Percentiles rank a stretch among this genome's conserved stretches.
These are phyloP conservation scores for Eremomyces bilateralis DNA, from an alignment of 495 filamentous ascomycete species.

Conservation along the genomic window DNA sequence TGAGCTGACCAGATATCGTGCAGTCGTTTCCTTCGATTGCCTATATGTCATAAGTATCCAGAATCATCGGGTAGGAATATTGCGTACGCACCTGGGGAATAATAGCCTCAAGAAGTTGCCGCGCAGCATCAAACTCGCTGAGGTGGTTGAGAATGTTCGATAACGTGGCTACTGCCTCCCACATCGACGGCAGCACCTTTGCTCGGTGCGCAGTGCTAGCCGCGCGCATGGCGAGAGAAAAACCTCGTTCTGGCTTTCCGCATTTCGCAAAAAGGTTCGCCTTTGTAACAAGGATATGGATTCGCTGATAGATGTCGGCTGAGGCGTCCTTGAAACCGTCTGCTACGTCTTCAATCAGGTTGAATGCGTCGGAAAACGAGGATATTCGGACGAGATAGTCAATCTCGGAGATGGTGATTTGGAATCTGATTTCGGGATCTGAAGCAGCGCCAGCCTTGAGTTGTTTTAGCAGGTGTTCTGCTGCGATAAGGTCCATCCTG, in stretches of 20 bases:
- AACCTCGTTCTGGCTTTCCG: slow-evolving; percentile 58
- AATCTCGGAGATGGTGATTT: background rate
- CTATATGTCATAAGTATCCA: slow-evolving; percentile 5
- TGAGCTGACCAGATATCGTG: slow-evolving; percentile 41
- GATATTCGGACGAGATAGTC: slow-evolving; percentile 33
- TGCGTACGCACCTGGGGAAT: slow-evolving; percentile 38
- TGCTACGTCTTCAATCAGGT: slow-evolving; percentile 44
- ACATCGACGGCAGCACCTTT: slow-evolving; percentile 48
- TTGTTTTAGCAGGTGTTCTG: slow-evolving; percentile 4
- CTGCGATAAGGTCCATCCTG: too few species aligned
- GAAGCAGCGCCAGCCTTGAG: slow-evolving; percentile 5
- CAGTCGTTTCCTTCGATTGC: slow-evolving; percentile 54
- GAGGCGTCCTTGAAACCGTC: slow-evolving; percentile 40
- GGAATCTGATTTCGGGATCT: background rate
- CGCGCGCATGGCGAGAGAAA: slow-evolving; percentile 62
- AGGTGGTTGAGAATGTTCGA: slow-evolving; percentile 46
- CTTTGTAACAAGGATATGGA: slow-evolving; percentile 58
- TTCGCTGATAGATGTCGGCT: slow-evolving; percentile 51
- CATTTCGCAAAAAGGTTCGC: slow-evolving; percentile 42
- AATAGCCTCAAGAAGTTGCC: slow-evolving; percentile 43
- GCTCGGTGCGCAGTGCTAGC: slow-evolving; percentile 54
- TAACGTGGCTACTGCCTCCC: slow-evolving; percentile 52
- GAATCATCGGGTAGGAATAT: slow-evolving; percentile 1
- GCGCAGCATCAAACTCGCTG: slow-evolving; percentile 51
- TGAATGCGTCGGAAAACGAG: slow-evolving; percentile 42